Percentiles rank a stretch among this genome's conserved stretches.
Conservation (phyloP, 257 asterid genomes). For the Nicotiana benthamiana region DNA sequence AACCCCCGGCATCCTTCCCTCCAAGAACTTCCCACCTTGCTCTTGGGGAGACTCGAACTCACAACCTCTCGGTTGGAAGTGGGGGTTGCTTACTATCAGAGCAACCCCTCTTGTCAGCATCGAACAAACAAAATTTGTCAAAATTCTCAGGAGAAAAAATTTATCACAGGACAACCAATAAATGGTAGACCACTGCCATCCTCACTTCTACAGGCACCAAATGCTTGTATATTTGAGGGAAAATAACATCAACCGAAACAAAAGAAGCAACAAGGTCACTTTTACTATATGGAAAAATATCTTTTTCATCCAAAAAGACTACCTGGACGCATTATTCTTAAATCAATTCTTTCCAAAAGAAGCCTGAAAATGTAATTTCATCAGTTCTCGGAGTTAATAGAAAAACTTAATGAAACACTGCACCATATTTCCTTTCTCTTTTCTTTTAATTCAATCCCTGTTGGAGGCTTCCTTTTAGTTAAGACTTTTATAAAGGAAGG, state of each 20-base stretch:
- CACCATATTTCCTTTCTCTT: not conserved
- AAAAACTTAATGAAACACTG: not conserved
- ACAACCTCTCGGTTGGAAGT: too few species aligned
- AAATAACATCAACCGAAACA: not conserved
- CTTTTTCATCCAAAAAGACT: not conserved
- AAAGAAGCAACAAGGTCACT: not conserved
- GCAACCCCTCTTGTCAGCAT: too few species aligned
- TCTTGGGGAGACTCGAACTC: too few species aligned
- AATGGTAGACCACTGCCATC: not conserved
- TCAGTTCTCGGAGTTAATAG: not conserved
- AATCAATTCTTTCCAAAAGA: not conserved
- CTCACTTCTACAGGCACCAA: not conserved
- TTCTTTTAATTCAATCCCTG: not conserved
- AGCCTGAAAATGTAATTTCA: not conserved
- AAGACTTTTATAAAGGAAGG: too few species aligned
- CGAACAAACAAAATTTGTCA: not conserved
- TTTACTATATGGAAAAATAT: not conserved
- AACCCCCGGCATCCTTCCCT: too few species aligned
- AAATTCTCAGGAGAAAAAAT: not conserved
- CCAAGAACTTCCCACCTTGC: too few species aligned
- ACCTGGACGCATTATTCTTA: not conserved
- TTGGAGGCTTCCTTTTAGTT: not conserved
- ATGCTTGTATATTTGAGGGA: not conserved
- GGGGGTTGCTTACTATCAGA: too few species aligned
- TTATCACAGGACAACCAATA: not conserved